Percentiles rank a stretch among this genome's conserved stretches.
Evolutionary conservation across 2,329 filamentous ascomycete species (phyloP).

Genomic region (Diaporthe sp.): DNA sequence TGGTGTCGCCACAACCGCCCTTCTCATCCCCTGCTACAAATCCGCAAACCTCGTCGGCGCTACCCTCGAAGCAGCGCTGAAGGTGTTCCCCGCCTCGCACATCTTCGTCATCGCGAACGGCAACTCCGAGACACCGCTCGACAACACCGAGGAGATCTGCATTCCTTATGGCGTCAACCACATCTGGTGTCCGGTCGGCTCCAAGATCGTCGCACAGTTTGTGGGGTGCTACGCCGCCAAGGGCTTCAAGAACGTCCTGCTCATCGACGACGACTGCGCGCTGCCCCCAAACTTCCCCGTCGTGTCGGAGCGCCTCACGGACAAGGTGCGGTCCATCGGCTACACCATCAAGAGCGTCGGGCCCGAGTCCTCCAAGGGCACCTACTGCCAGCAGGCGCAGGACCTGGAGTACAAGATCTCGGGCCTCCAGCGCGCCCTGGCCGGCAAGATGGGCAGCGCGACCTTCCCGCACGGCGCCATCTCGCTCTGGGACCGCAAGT

Average conservation of each 20-base stretch:
- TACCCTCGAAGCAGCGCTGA: slow-evolving; percentile 56
- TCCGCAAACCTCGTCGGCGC: slow-evolving; percentile 58
- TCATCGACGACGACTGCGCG: slow-evolving; percentile 64
- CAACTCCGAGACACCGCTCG: slow-evolving; percentile 59
- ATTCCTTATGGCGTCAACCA: slow-evolving; percentile 59
- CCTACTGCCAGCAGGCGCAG: slow-evolving; percentile 60
- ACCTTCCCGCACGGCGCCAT: slow-evolving; percentile 66
- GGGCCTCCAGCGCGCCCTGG: slow-evolving; percentile 59
- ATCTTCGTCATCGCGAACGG: slow-evolving; percentile 65
- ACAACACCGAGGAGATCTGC: slow-evolving; percentile 62
- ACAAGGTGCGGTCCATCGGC: slow-evolving; percentile 58
- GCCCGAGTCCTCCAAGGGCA: slow-evolving; percentile 51
- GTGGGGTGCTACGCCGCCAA: slow-evolving; percentile 61
- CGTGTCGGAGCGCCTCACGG: slow-evolving; percentile 58
- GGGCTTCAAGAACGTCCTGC: slow-evolving; percentile 59
- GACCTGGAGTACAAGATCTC: slow-evolving; percentile 67
- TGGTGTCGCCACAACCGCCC: slow-evolving; percentile 33
- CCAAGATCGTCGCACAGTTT: slow-evolving; percentile 64
- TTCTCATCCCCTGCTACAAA: slow-evolving; percentile 63
- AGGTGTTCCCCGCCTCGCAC: slow-evolving; percentile 59
- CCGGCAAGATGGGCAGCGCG: slow-evolving; percentile 59
- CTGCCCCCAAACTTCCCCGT: slow-evolving; percentile 62
- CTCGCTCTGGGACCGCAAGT: slow-evolving; percentile 61
- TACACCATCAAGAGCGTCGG: slow-evolving; percentile 64
- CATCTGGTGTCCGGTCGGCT: slow-evolving; percentile 62